phyloP scores from a whole-genome alignment of 2,329 filamentous ascomycete genomes.

The Laburnicola sp. region DNA sequence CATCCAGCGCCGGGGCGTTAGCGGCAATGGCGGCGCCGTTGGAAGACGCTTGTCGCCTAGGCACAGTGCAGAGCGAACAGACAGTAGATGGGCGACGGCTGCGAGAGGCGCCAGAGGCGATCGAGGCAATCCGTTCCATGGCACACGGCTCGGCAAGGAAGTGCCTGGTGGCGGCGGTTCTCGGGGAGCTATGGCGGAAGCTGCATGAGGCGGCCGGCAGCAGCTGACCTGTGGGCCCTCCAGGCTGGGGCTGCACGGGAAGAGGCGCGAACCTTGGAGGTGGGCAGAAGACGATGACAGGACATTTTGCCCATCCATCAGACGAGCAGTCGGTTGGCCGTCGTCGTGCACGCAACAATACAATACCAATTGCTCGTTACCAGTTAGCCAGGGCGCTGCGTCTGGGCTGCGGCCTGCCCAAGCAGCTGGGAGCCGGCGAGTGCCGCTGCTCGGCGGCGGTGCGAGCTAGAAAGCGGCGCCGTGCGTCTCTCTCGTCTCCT shows the following conservation, averaged over 20 bases:
- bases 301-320: constrained; percentile 9
- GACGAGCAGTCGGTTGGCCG: no score
- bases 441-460: no score
- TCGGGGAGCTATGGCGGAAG: constrained; percentile 19
- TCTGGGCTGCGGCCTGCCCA: no score
- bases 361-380: no score
- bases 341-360: no score
- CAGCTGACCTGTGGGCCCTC: constrained; percentile 16
- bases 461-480: no score
- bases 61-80: not conserved
- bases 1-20: constrained; percentile 24
- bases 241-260: not conserved
- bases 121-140: no score
- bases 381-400: constrained; percentile 17
- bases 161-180: not conserved
- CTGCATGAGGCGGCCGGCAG: constrained; percentile 10
- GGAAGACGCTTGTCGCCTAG: constrained; percentile 19
- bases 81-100: not conserved
- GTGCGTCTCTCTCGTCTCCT: no score
- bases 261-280: not conserved
- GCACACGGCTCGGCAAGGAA: not conserved
- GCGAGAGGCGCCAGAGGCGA: no score
- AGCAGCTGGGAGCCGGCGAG: no score
- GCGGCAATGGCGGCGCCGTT: constrained; percentile 24
- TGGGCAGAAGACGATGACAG: constrained; percentile 18